These are phyloP conservation scores for Fusarium pseudonygamai DNA, from an alignment of 2,329 filamentous ascomycete genomes.

Conservation along the genomic window DNA sequence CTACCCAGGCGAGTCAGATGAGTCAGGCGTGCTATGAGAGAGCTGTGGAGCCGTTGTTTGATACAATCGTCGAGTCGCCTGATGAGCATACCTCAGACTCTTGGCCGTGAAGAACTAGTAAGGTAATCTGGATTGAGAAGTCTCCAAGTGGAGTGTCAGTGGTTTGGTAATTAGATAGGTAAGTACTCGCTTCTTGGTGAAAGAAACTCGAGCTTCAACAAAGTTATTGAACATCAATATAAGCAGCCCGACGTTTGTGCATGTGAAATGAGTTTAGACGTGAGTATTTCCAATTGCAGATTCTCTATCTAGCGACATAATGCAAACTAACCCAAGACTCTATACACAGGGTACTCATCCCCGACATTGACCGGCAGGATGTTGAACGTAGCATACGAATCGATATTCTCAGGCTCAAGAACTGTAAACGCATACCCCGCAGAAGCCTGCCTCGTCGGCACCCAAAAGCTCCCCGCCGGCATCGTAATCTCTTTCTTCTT, in stretches of 20 bases:
- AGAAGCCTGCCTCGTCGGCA: constrained; percentile 41
- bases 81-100: background rate
- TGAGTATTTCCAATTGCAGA: background rate
- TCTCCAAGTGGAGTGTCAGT: rapidly evolving
- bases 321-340: constrained; percentile 16
- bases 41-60: background rate
- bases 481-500: constrained; percentile 32
- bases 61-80: background rate
- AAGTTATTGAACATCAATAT: rapidly evolving
- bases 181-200: rapidly evolving
- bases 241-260: no score
- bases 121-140: background rate
- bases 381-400: constrained; percentile 40
- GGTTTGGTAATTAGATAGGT: rapidly evolving
- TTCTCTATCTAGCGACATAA: background rate
- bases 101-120: background rate
- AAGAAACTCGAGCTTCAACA: background rate
- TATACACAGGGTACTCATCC: constrained; percentile 44
- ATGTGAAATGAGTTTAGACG: background rate
- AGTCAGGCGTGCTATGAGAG: rapidly evolving
- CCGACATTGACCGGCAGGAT: constrained; percentile 36
- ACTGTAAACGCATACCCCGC: constrained; percentile 41
- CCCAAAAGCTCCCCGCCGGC: constrained; percentile 40
- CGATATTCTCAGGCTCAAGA: constrained; percentile 43
- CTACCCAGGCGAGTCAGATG: background rate